Evolutionary conservation across 2,329 filamentous ascomycete species (phyloP), one percentile per base, ranked within the genome.

Genomic region (Magnaporthiopsis incrustans): DNA sequence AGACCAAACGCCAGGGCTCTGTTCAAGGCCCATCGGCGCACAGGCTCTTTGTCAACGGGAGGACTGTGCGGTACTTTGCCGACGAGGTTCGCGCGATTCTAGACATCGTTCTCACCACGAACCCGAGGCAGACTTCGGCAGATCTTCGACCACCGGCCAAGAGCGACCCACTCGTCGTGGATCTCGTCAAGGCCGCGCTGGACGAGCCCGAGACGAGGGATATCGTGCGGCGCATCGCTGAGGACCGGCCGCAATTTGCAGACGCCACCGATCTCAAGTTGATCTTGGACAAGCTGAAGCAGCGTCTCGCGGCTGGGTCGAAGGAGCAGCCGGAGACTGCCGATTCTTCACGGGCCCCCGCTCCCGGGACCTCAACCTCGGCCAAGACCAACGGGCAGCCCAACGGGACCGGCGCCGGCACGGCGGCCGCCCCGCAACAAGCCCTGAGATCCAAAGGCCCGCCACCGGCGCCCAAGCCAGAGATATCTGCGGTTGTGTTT

Each of bases 401-500:
- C 1, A 78, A 76, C 59, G 74, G 74, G 14, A n/a, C 26, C 35
- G 57, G 56, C 14, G 35, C n/a, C 57, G 35, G 26, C 64, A 53
- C 64, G 59, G 14, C 67, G 18, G 58, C 69, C 3, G 68, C 70
- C 8, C 73, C 80, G 8, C 78, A 81, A 59, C 85, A 87, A 68
- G 81, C 84, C 3, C 71, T 87, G 11, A 81, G 84, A 32, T 86
- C 85, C 7, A 88, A 87, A 68, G 85, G 84, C 0, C 84, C 84
- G 1, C 79, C 82, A 2, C 81, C 81, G 25, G 71, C 79, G 2
- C 73, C 75, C 14, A 86, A 84, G 68, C 82, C 83, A 32, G 87
- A 88, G 64, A 82, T 88, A 58, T 82, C 85, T 1, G 86, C 86
- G n/a, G 79, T 90, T 18, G 84, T 89, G 1, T 84, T 92, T 66